Evolutionary conservation across 371 early-diverging fungal genomes (phyloP).

Genomic region (Mortierella sp.): DNA sequence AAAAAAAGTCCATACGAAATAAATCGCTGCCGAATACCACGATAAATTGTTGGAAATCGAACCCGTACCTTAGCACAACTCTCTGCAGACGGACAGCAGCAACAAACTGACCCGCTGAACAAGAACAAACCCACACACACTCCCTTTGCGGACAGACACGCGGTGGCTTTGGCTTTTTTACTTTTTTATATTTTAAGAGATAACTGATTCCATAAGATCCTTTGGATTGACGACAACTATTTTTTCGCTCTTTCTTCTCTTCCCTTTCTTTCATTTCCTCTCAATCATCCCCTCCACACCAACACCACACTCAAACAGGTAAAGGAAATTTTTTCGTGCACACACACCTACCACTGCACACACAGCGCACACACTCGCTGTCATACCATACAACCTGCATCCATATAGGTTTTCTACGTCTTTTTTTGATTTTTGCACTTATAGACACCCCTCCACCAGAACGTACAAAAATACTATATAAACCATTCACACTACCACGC

Average conservation of each 20-base stretch:
- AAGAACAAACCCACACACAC: neutral
- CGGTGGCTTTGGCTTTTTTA: neutral
- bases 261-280: slow-evolving; percentile 1
- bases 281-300: slow-evolving; percentile 12
- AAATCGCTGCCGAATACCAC: slow-evolving; percentile 1
- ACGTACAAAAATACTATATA: too few species aligned
- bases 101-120: neutral
- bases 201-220: neutral
- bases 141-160: neutral
- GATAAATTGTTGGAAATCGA: slow-evolving; percentile 6
- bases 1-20: slow-evolving; percentile 7
- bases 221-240: neutral
- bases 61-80: slow-evolving; percentile 2
- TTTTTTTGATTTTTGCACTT: neutral
- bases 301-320: slow-evolving; percentile 9
- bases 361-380: neutral
- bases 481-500: too few species aligned
- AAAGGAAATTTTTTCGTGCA: slow-evolving; percentile 6
- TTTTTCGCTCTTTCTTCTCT: slow-evolving; percentile 25
- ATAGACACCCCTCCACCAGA: neutral
- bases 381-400: neutral
- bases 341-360: slow-evolving; percentile 2
- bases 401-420: neutral
- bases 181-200: neutral
- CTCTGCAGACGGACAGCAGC: slow-evolving; percentile 9